Conservation (phyloP, 1,139 yeast genomes). For the Pneumocystis oryctolagi region DNA sequence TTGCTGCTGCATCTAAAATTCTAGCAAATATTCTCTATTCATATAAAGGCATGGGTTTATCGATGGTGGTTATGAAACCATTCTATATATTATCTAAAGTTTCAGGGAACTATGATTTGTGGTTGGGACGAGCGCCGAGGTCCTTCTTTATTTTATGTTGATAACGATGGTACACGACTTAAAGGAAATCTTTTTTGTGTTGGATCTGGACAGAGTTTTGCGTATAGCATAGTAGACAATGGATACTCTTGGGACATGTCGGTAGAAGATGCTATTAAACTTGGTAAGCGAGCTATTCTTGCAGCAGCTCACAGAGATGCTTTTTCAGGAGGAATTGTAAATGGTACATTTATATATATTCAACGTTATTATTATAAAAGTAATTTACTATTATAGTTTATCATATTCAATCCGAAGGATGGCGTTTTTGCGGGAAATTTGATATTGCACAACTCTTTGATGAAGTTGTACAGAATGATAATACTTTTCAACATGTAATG, state of each 20-base stretch:
- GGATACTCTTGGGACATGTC: slow-evolving; percentile 67
- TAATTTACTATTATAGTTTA: slow-evolving; percentile 31
- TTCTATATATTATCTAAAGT: background rate
- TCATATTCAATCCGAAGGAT: slow-evolving; percentile 85
- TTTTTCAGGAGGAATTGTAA: slow-evolving; percentile 91
- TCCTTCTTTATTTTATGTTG: slow-evolving; percentile 89
- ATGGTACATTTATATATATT: slow-evolving; percentile 24
- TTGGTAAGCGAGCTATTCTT: slow-evolving; percentile 87
- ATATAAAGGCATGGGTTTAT: slow-evolving; percentile 95
- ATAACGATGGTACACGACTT: slow-evolving; percentile 90
- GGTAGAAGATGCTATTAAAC: slow-evolving; percentile 82
- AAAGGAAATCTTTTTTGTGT: slow-evolving; percentile 94
- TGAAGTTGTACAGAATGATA: slow-evolving; percentile 73
- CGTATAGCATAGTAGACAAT: slow-evolving; percentile 95
- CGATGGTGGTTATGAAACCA: slow-evolving; percentile 37
- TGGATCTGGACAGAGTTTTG: slow-evolving; percentile 98
- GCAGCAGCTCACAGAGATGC: slow-evolving; percentile 99
- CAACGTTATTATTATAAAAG: background rate
- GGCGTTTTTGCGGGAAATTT: slow-evolving; percentile 91
- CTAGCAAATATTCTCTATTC: slow-evolving; percentile 75
- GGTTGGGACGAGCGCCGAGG: slow-evolving; percentile 93
- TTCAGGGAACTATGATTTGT: slow-evolving; percentile 83
- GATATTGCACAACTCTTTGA: slow-evolving; percentile 86
- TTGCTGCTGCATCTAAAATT: slow-evolving; percentile 93
- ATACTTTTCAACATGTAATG: background rate